phyloP scores from a whole-genome alignment of 2,329 filamentous ascomycete genomes.

The Trichoderma harzianum region DNA sequence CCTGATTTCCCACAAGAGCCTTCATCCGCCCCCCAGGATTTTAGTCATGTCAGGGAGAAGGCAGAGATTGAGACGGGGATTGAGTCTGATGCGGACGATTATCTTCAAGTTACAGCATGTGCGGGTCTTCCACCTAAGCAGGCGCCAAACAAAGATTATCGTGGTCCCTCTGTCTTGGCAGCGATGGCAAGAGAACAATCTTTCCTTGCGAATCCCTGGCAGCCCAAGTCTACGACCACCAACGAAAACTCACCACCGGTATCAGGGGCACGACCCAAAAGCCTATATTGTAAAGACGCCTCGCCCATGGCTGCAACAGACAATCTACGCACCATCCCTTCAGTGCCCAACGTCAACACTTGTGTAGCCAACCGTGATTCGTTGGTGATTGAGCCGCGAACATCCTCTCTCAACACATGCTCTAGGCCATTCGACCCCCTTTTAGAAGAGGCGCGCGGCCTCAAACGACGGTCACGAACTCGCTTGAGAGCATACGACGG shows the following conservation, averaged over 20 bases:
- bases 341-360: constrained; percentile 24
- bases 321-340: constrained; percentile 27
- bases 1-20: constrained; percentile 9
- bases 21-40: constrained; percentile 10
- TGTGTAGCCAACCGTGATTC: neutral
- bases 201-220: neutral
- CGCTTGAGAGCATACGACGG: constrained; percentile 21
- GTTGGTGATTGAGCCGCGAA: constrained; percentile 20
- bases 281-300: neutral
- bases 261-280: neutral
- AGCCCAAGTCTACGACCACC: neutral
- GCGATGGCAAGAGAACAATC: neutral
- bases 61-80: constrained; percentile 54
- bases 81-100: constrained; percentile 30
- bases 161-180: neutral
- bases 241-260: constrained; percentile 21
- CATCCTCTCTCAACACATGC: constrained; percentile 28
- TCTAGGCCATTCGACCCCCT: constrained; percentile 19
- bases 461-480: constrained; percentile 24
- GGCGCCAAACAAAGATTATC: neutral
- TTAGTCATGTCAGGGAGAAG: constrained; percentile 46
- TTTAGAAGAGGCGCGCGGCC: constrained; percentile 20
- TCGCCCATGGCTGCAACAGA: constrained; percentile 19
- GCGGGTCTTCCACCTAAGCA: neutral
- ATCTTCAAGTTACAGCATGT: neutral